These are phyloP conservation scores for Penicillium bialowiezense DNA, from an alignment of 495 filamentous ascomycete genomes.

Conservation along the genomic window DNA sequence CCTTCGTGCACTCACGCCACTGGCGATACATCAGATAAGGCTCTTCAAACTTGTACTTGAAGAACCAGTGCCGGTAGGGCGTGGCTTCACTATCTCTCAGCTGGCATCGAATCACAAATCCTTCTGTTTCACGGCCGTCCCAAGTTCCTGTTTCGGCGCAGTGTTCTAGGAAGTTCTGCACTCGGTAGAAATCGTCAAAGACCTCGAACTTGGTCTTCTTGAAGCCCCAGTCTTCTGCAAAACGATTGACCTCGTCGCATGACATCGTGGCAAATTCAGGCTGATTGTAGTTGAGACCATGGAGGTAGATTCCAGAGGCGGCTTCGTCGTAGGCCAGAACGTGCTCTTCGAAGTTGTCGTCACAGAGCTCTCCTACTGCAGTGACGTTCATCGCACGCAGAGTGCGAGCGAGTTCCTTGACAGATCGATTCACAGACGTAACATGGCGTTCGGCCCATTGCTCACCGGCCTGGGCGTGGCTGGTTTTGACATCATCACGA, in stretches of 20 bases:
- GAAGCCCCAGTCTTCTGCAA: conserved; percentile 93
- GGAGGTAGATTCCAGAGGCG: conserved; percentile 86
- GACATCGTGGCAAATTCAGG: conserved; percentile 86
- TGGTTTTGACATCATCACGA: conserved; percentile 62
- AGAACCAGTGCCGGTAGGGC: conserved; percentile 86
- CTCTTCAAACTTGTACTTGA: conserved; percentile 99
- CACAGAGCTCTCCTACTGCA: conserved; percentile 93
- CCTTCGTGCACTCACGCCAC: conserved; percentile 96
- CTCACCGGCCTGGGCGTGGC: conserved; percentile 86
- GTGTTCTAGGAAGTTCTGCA: conserved; percentile 75
- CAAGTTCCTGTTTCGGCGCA: conserved; percentile 84
- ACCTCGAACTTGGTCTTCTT: conserved; percentile 79
- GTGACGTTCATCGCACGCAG: conserved; percentile 81
- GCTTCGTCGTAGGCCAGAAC: conserved; percentile 86
- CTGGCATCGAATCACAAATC: conserved; percentile 93
- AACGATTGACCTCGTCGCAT: conserved; percentile 72
- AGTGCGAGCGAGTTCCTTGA: conserved; percentile 69
- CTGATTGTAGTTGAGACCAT: conserved; percentile 92
- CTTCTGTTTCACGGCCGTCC: conserved; percentile 88
- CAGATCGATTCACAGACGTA: conserved; percentile 66
- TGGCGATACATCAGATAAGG: conserved; percentile 98
- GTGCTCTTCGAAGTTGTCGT: conserved; percentile 95
- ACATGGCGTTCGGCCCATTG: conserved; percentile 81
- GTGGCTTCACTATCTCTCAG: conserved; percentile 46
- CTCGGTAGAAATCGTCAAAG: conserved; percentile 67